Conservation (phyloP, 2,329 filamentous ascomycete species). For the Sporothrix euskadiensis region DNA sequence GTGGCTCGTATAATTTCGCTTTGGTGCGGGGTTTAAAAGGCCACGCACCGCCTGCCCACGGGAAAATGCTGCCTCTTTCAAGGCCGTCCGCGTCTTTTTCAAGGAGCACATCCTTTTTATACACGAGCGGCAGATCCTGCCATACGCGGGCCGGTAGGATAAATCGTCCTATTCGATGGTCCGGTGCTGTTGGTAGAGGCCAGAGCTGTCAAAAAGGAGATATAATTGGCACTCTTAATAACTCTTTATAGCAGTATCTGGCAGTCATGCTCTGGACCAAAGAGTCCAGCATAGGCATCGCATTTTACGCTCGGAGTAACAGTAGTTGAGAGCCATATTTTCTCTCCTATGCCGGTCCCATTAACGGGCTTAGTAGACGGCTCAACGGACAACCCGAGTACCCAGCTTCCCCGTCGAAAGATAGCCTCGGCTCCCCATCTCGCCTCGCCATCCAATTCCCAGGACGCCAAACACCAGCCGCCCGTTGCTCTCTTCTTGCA, state of each 20-base stretch:
- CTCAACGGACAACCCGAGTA: constrained; percentile 42
- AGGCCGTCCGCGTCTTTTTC: neutral
- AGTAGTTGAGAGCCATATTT: neutral
- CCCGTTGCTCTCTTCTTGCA: constrained; percentile 41
- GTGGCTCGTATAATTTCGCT: neutral
- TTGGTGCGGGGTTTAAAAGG: neutral
- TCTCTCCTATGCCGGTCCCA: neutral
- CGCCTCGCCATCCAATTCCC: constrained; percentile 82
- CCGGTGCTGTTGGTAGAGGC: no score
- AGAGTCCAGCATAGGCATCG: neutral
- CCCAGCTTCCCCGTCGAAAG: constrained; percentile 83
- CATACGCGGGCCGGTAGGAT: neutral
- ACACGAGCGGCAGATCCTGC: neutral
- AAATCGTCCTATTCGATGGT: neutral
- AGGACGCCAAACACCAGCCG: constrained; percentile 71
- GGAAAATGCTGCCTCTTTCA: neutral
- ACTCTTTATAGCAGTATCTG: neutral
- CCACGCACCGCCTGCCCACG: neutral
- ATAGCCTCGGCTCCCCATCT: constrained; percentile 86
- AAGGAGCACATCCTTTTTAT: no score
- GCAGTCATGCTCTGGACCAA: neutral
- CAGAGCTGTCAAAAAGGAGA: no score
- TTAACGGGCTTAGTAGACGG: neutral
- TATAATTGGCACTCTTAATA: no score
- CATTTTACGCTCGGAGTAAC: neutral